A percentile compares a stretch with the other conserved stretches of the same genome.
phyloP scores from a whole-genome alignment of 306 rosid genomes.

The Astragalus membranaceus region DNA sequence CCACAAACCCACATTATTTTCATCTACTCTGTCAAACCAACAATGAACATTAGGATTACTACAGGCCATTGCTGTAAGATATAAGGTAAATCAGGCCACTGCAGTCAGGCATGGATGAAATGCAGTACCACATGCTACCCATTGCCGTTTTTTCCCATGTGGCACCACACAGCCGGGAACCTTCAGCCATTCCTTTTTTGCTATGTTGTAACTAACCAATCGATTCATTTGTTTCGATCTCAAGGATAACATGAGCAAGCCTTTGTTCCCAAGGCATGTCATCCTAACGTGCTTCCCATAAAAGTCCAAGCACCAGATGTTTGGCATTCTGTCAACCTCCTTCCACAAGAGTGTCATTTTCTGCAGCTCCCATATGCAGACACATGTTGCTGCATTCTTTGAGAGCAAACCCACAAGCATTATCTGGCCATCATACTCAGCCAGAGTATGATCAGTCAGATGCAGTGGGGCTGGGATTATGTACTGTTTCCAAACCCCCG shows the following conservation, averaged over 20 bases:
- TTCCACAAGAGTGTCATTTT: constrained; percentile 93
- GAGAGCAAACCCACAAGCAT: constrained; percentile 80
- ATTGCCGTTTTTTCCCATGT: constrained; percentile 56
- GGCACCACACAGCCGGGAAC: constrained; percentile 58
- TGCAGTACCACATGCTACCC: constrained; percentile 70
- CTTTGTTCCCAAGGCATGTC: constrained; percentile 92
- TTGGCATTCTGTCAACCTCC: constrained; percentile 99
- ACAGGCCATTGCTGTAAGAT: constrained; percentile 24
- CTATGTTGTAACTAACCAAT: constrained; percentile 61
- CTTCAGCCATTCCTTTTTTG: constrained; percentile 73
- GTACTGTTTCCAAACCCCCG: constrained; percentile 68
- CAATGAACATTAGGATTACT: constrained; percentile 18
- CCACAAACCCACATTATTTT: constrained; percentile 26
- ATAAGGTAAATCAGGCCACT: constrained; percentile 41
- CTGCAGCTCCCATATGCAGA: constrained; percentile 97
- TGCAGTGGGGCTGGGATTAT: constrained; percentile 65
- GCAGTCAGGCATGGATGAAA: constrained; percentile 76
- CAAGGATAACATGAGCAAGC: constrained; percentile 85
- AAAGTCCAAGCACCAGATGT: constrained; percentile 78
- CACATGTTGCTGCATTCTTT: constrained; percentile 85
- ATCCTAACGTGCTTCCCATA: constrained; percentile 93
- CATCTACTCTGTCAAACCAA: constrained; percentile 29
- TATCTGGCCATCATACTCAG: constrained; percentile 73
- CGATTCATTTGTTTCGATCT: constrained; percentile 60
- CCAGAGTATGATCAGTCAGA: constrained; percentile 63